Evolutionary conservation across 768 basidiomycete genomes (phyloP), one percentile per base, ranked within the genome.

Genomic region (Phlebiopsis gigantea): DNA sequence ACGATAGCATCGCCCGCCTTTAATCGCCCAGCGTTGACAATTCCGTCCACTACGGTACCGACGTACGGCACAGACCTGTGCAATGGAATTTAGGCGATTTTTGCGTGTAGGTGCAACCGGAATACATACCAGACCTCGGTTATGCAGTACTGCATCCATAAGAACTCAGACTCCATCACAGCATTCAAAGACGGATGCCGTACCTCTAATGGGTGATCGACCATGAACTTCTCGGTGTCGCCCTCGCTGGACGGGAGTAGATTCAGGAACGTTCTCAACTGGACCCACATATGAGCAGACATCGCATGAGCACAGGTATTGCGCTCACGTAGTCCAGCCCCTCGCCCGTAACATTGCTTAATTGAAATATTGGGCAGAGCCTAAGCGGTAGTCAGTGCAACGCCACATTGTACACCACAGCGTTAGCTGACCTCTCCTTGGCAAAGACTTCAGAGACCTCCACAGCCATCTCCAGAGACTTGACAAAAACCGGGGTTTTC

Each of bases 311-410:
- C 19, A 4, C 28, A 15, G 28, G 24, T 22, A n/a, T 12, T 10
- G 51, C 26, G 62, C 80, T 46, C 62, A 93, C 87, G 62, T 81
- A 77, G 64, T 91, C 85, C 10, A 96, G 81, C 3, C 94, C 93
- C 62, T 90, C 82, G n/a, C 95, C 96, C 1, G 93, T 95, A 14
- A 97, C 92, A 68, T 98, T 98, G 2, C 94, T 97, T 21, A 95
- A 75, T 66, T 88, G 87, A 72, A 96, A 95, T 57, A 96, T 85
- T 0, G 94, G 94, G 65, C 92, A 94, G 66, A 96, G 68, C 67
- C 92, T 94, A 50, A 25, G 17, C 39, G 39, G 54, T 45, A 41
- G 26, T 29, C 2, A 28, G 48, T 22, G 5, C 39, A 24, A n/a
- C 15, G 19, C 8, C 9, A 17, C 10, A 8, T 4, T 46, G 19